Evolutionary conservation across 495 filamentous ascomycete species (phyloP), one percentile per base, ranked within the genome.

Genomic region (Penicillium canescens): DNA sequence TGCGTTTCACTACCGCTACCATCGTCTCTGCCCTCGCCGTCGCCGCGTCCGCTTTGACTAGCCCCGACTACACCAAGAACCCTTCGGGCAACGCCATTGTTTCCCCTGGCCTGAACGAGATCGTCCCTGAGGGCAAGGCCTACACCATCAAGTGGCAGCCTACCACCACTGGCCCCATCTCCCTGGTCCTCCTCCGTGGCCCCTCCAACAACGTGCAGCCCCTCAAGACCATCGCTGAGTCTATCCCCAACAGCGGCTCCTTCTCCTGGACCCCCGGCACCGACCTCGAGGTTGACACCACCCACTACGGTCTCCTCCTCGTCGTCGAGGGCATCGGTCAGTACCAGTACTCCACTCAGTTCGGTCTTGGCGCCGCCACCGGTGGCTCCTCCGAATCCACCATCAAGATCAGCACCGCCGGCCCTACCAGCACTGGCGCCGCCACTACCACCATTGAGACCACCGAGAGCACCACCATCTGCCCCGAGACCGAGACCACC

Each of bases 291-390:
- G 57, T 69, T 45, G 78, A 80, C 43, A 59, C 57, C 46, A 78
- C 76, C 57, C 71, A 85, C 70, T 90, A 89, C 70, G 86, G 85
- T 53, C 72, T 89, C 51, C 76, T 87, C 58, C 66, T 90, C 56
- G 85, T 88, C 53, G 81, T 78, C 35, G 83, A 86, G 64, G 70
- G 66, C 9, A 82, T 75, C 52, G 83, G 85, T 59, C 63, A 77
- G 59, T 89, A 84, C 77, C 86, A 90, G 67, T 90, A 81, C 72
- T 80, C 79, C 21, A 82, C 81, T 38, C 86, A 89, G 64, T 90
- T 88, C 71, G 86, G 86, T 61, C 74, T 90, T 73, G 54, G 69
- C 66, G 52, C 80, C 68, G 53, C 80, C 67, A 13, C 72, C 66
- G 26, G 63, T 52, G 46, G 70, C 56, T 44, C 74, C 18, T 46